Evolutionary conservation across 83 land plant genomes (phyloP), one percentile per base, ranked within the genome.

Genomic region (Thuja plicata): DNA sequence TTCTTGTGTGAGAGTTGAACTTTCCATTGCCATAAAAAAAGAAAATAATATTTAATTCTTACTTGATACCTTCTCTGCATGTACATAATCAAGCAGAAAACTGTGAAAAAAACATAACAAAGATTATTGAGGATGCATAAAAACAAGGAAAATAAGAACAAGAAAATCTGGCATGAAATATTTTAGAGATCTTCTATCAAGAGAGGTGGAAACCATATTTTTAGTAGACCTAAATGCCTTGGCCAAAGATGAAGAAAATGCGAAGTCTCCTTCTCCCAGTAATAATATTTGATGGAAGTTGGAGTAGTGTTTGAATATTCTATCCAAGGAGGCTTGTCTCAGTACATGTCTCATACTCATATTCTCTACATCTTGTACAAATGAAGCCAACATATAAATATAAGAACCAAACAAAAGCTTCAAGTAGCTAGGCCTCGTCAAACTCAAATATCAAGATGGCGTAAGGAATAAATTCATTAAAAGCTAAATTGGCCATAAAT

Each of bases 191-290:
- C 55, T 43, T 19, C 71, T 87, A 41, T 90, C 93, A 8, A 92
- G 88, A 21, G 91, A 92, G 15, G 90, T 92, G 76, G 93, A 88
- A 85, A 86, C 88, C 30, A 92, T 88, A 71, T 90, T 90, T 62
- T 37, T 16, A n/a, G 90, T 90, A 50, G 85, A n/a, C 12, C 91
- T 88, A 84, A 92, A 90, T 43, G 84, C 74, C 3, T 55, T 88
- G 34, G 91, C 93, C 1, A 88, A 86, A 54, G 87, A 66, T 24
- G 82, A 88, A 35, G 93, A 88, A 84, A 92, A 92, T 38, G 93
- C 90, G 48, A 92, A 92, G 86, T 90, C 93, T 37, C 93, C 93
- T 41, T 92, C 91, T 15, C 91, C 91, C 3, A 92, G 88, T 19
- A 90, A 66, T 15, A 92, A 50, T 52, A 90, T 90, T 54, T 77